These are phyloP conservation scores for Platismatia glauca DNA, from an alignment of 495 filamentous ascomycete genomes.

Conservation along the genomic window DNA sequence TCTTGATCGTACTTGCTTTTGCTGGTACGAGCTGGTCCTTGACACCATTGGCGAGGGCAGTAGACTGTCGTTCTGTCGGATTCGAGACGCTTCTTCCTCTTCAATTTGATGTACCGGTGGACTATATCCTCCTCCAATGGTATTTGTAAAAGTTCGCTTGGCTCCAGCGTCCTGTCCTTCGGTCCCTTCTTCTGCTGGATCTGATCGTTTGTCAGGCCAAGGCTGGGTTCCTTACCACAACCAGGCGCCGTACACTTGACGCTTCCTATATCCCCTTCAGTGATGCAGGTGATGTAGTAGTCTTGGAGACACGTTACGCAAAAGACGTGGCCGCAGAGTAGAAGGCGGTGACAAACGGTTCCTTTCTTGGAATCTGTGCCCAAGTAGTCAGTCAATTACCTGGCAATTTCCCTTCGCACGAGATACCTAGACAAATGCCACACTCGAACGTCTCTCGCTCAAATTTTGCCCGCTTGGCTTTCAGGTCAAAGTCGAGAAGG, in stretches of 20 bases:
- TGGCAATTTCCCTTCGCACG: not conserved
- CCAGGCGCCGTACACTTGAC: conserved; percentile 70
- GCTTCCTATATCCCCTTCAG: conserved; percentile 67
- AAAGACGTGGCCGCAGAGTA: conserved; percentile 82
- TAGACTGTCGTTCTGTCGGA: conserved; percentile 88
- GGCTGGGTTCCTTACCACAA: conserved; percentile 44
- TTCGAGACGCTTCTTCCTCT: conserved; percentile 85
- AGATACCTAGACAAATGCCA: conserved; percentile 64
- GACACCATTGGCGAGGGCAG: conserved; percentile 89
- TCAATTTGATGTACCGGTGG: conserved; percentile 77
- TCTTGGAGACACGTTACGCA: conserved; percentile 76
- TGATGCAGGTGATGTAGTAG: conserved; percentile 81
- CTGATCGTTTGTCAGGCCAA: conserved; percentile 9
- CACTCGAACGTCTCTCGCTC: conserved; percentile 82
- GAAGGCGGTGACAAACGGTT: conserved; percentile 62
- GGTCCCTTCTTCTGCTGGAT: conserved; percentile 20
- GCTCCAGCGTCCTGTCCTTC: conserved; percentile 57
- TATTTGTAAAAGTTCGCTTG: conserved; percentile 83
- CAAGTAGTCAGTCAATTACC: conserved; percentile 22
- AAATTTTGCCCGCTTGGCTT: conserved; percentile 63
- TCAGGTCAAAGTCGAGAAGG: conserved; percentile 71
- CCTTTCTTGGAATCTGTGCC: conserved; percentile 83
- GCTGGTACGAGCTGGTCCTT: conserved; percentile 66
- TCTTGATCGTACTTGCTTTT: conserved; percentile 30
- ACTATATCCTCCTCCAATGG: conserved; percentile 64